phyloP scores from a whole-genome alignment of 345 rosid genomes.

The Chamaenerion angustifolium region DNA sequence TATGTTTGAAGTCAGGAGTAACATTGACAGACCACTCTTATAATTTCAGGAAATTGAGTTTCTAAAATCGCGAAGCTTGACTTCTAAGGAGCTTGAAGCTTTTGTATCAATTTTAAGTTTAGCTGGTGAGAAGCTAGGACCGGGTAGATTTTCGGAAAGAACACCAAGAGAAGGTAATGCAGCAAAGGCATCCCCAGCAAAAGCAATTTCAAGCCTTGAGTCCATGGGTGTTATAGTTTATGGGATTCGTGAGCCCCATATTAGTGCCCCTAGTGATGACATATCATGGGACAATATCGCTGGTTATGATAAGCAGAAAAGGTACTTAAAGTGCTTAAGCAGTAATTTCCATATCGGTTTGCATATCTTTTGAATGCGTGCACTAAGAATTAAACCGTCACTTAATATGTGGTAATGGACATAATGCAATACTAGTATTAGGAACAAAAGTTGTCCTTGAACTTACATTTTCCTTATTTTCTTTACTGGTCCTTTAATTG shows the following conservation, averaged over 20 bases:
- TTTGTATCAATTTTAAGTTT: slow-evolving; percentile 60
- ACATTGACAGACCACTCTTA: background rate
- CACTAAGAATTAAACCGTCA: no score
- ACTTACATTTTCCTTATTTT: no score
- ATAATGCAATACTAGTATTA: no score
- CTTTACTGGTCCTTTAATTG: no score
- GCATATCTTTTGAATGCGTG: background rate
- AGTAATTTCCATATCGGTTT: background rate
- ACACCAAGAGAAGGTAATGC: slow-evolving; percentile 26
- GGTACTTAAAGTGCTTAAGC: slow-evolving; percentile 17
- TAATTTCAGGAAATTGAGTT: slow-evolving; percentile 76
- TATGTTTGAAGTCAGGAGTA: background rate
- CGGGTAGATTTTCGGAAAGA: slow-evolving; percentile 18
- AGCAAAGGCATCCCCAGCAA: slow-evolving; percentile 29
- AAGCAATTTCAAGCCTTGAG: slow-evolving; percentile 45
- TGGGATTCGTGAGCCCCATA: slow-evolving; percentile 46
- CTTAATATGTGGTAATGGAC: no score
- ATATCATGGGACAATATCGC: slow-evolving; percentile 88
- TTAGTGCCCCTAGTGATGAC: slow-evolving; percentile 23
- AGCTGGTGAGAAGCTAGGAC: slow-evolving; percentile 43
- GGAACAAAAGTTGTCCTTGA: no score
- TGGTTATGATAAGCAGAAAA: slow-evolving; percentile 81
- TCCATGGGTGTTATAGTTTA: slow-evolving; percentile 78
- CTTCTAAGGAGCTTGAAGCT: slow-evolving; percentile 61
- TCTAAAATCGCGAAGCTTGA: slow-evolving; percentile 71